Evolutionary conservation across 1,139 yeast species (phyloP), one percentile per base, ranked within the genome.

Genomic region (Hansenula lynferdii): DNA sequence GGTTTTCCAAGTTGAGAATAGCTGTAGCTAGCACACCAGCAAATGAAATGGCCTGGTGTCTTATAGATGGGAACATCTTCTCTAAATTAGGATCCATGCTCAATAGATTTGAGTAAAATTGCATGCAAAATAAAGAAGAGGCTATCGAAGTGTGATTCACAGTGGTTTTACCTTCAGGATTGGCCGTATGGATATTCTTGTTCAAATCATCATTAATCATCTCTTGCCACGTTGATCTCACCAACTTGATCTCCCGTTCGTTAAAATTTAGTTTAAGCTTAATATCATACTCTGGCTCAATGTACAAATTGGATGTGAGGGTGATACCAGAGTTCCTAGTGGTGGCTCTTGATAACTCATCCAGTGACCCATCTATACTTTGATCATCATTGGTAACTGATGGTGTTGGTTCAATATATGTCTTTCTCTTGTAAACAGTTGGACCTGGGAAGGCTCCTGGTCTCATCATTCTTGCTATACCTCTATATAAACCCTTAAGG

Each of bases 21-120:
- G 84, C 80, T 37, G 77, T 67, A n/a, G 81, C 69, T 54, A 82
- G 57, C n/a, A 81, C 86, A 4, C 92, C 92, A 1, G 94, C 89
- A 66, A 85, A 82, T 16, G 90, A 75, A 8, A 78, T 76, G 0
- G 94, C 89, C 61, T 82, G 87, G 48, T 80, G 83, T 47, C 72
- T 74, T 45, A 80, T 73, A 14, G 80, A 73, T 0, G 89, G 87
- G 56, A 79, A 80, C 51, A 76, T 57, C 30, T 64, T 65, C 48
- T 77, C 81, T 42, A 81, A 64, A 23, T 62, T 61, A 1, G 80
- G 72, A 47, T 72, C 75, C 69, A 73, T 73, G 6, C 69, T 58
- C 31, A 81, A 60, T 42, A 80, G 57, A 55, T 80, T 81, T 36
- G 74, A 69, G 58, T 80, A 81, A 49, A 79, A 70, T 58, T 79